Percentiles rank a stretch among this genome's conserved stretches.
Conservation (phyloP, 495 filamentous ascomycete species). For the Lophiostoma macrostomum region DNA sequence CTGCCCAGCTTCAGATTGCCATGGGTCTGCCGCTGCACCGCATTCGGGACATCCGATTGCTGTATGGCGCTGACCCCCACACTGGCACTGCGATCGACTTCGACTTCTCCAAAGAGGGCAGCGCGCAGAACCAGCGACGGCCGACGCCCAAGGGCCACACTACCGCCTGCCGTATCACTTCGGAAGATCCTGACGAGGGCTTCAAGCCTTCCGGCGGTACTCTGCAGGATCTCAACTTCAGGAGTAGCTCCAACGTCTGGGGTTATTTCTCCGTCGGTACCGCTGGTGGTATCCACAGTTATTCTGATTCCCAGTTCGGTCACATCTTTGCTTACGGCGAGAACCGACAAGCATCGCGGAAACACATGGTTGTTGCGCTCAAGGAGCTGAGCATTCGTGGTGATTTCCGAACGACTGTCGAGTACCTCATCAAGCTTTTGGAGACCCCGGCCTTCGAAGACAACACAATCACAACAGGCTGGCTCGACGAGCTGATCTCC, state of each 20-base stretch:
- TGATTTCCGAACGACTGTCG: slow-evolving; percentile 97
- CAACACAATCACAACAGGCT: slow-evolving; percentile 98
- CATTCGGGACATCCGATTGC: slow-evolving; percentile 89
- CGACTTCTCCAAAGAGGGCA: slow-evolving; percentile 85
- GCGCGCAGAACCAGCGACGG: slow-evolving; percentile 77
- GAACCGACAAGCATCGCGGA: slow-evolving; percentile 89
- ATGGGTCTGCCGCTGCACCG: slow-evolving; percentile 97
- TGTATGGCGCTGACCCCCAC: slow-evolving; percentile 94
- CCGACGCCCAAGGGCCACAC: slow-evolving; percentile 94
- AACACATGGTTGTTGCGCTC: slow-evolving; percentile 98
- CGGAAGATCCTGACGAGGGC: slow-evolving; percentile 96
- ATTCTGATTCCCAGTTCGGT: slow-evolving; percentile 98
- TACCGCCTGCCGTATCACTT: slow-evolving; percentile 98
- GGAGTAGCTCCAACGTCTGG: slow-evolving; percentile 98
- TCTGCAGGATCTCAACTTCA: slow-evolving; percentile 99
- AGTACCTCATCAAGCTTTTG: slow-evolving; percentile 98
- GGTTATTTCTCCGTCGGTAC: slow-evolving; percentile 99
- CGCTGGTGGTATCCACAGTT: slow-evolving; percentile 94
- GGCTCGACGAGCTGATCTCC: slow-evolving; percentile 97
- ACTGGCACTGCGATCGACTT: slow-evolving; percentile 89
- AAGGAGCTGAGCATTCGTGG: slow-evolving; percentile 99
- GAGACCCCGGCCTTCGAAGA: slow-evolving; percentile 98
- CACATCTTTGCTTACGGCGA: slow-evolving; percentile 99
- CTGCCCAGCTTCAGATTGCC: slow-evolving; percentile 95
- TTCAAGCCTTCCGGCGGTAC: slow-evolving; percentile 99